Percentiles rank a stretch among this genome's conserved stretches.
phyloP scores from a whole-genome alignment of 306 rosid genomes.

The Arachis stenosperma region DNA sequence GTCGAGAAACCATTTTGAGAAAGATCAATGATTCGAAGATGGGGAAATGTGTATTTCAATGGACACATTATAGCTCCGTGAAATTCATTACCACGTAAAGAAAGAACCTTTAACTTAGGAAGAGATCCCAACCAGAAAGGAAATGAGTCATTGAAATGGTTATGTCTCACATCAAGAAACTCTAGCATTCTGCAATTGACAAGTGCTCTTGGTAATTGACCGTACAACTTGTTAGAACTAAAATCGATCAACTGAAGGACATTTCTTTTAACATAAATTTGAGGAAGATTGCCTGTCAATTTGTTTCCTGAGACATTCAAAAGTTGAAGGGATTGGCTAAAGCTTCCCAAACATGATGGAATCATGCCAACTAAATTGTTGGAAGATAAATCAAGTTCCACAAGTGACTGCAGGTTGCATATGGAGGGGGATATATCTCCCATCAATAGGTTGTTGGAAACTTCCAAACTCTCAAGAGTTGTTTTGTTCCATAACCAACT shows the following conservation, averaged over 20 bases:
- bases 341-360: constrained; percentile 38
- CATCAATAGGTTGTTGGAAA: not conserved
- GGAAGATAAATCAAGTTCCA: constrained; percentile 26
- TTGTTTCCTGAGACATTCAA: constrained; percentile 11
- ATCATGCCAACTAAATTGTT: constrained; percentile 7
- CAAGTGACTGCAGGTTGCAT: constrained; percentile 34
- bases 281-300: constrained; percentile 25
- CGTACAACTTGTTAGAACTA: constrained; percentile 39
- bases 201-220: constrained; percentile 48
- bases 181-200: constrained; percentile 28
- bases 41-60: not conserved
- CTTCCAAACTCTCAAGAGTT: not conserved
- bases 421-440: constrained; percentile 35
- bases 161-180: constrained; percentile 31
- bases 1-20: constrained; percentile 21
- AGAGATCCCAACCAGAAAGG: constrained; percentile 54
- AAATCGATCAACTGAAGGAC: not conserved
- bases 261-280: constrained; percentile 1
- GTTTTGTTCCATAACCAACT: constrained; percentile 24
- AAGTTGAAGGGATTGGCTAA: not conserved
- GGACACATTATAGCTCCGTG: constrained; percentile 24
- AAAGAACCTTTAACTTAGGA: constrained; percentile 38
- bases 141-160: constrained; percentile 41
- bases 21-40: constrained; percentile 36
- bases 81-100: not conserved